Base-by-base conservation (phyloP, 306 rosid species). In the Pyrus pyrifolia region DNA sequence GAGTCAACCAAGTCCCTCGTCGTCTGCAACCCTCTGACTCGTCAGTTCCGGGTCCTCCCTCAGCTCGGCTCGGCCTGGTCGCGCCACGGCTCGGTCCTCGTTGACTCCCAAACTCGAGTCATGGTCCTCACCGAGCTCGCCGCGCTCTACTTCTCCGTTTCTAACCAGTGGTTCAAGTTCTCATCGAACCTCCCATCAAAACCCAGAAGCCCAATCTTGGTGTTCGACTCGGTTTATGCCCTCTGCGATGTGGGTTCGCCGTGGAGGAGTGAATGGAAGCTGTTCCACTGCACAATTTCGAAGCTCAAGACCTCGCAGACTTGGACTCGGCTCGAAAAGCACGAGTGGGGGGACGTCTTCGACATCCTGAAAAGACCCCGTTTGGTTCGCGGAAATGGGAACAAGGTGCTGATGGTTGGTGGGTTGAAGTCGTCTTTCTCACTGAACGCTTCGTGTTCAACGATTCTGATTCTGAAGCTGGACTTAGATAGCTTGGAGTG, bases 51-150 rank as follows among this genome's bases (percentile, higher is more conserved):
- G 4, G 84, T 81, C 44, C 82, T 94, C 67, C 97, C 98, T 0
- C 97, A 80, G 71, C 88, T 94, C 8, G 98, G 97, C 31, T 94
- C 98, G 17, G 98, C 98, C 18, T 94, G 98, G 98, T 90, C 95
- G 8, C 87, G 95, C 30, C 98, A 94, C 42, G 98, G 98, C 17
- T 80, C 90, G 8, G 97, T 94, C 46, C 85, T 94, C 3, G 97
- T 90, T 10, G 94, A 91, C 83, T 69, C 92, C 25, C 82, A 82
- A 1, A 81, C 78, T 55, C 86, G 88, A 18, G 98, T 91, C 55
- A 91, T 91, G 93, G 97, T 94, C 3, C 78, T 94, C 27, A 90
- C 96, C 0, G 97, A 94, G 30, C 93, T 91, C 61, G 97, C 96
- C 4, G 94, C 91, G 17, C 87, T 94, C 4, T 89, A 91, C 78